Percentiles rank a stretch among this genome's conserved stretches.
Conservation (phyloP, 2,329 filamentous ascomycete species). For the Phaeosphaeria sp. region DNA sequence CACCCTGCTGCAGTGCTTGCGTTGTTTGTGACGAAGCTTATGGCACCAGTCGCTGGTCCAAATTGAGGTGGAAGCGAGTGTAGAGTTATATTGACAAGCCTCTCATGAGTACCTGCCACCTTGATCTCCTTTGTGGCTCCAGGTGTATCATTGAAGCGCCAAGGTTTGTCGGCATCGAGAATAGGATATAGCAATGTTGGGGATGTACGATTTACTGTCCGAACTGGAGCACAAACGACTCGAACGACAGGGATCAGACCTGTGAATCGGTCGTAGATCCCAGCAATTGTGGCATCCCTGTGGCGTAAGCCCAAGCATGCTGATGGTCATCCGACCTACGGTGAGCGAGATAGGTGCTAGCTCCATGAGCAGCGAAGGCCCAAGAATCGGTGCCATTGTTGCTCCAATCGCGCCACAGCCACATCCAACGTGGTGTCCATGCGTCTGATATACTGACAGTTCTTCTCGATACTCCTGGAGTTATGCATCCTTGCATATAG, state of each 20-base stretch:
- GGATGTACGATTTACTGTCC: neutral
- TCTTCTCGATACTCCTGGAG: slow-evolving; percentile 1
- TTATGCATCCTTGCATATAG: slow-evolving; percentile 1
- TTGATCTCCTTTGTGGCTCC: neutral
- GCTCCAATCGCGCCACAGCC: neutral
- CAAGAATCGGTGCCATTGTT: neutral
- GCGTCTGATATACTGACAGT: neutral
- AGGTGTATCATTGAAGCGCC: neutral
- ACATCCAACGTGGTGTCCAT: slow-evolving; percentile 4
- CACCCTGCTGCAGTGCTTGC: neutral
- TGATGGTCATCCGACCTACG: neutral
- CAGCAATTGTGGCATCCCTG: slow-evolving; percentile 1
- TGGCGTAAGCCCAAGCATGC: slow-evolving; percentile 3
- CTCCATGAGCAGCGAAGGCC: slow-evolving; percentile 2
- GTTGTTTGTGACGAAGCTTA: slow-evolving; percentile 5
- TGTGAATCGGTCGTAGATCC: neutral
- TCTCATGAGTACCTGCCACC: slow-evolving; percentile 1
- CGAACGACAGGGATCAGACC: slow-evolving; percentile 5
- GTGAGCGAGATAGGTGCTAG: slow-evolving; percentile 1
- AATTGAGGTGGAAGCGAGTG: neutral
- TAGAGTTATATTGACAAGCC: slow-evolving; percentile 1
- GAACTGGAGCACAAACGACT: slow-evolving; percentile 2
- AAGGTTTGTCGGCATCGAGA: neutral
- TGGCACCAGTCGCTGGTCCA: neutral
- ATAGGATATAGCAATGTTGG: slow-evolving; percentile 5